A percentile compares a stretch with the other conserved stretches of the same genome.
These are phyloP conservation scores for Xylariaceae sp. DNA, from an alignment of 2,329 filamentous ascomycete species.

Conservation along the genomic window DNA sequence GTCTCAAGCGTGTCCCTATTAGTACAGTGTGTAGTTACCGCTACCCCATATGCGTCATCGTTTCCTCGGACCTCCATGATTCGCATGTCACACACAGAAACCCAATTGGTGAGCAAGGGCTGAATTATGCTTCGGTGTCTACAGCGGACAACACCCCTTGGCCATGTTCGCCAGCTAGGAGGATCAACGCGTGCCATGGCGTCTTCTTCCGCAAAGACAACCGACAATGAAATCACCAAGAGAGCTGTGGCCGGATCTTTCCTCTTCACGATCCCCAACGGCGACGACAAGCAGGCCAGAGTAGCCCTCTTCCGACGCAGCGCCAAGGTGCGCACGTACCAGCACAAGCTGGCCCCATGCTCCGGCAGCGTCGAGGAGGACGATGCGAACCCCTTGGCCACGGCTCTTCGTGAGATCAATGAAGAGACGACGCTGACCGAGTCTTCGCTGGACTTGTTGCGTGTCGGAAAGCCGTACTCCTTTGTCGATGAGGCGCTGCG, in stretches of 20 bases:
- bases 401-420: conserved; percentile 56
- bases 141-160: neutral
- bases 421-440: conserved; percentile 56
- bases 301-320: conserved; percentile 61
- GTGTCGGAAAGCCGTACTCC: conserved; percentile 52
- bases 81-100: too few relatives aligned
- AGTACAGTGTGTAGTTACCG: too few relatives aligned
- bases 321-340: conserved; percentile 53
- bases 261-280: conserved; percentile 41
- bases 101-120: too few relatives aligned
- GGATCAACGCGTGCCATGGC: conserved; percentile 10
- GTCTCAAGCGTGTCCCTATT: too few relatives aligned
- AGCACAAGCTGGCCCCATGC: conserved; percentile 56
- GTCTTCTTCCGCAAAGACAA: conserved; percentile 1
- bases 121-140: too few relatives aligned
- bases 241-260: conserved; percentile 46
- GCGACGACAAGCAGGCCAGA: conserved; percentile 32
- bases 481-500: conserved; percentile 49
- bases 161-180: conserved; percentile 1
- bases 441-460: conserved; percentile 43
- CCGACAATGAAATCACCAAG: conserved; percentile 25
- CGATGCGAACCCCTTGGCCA: conserved; percentile 47
- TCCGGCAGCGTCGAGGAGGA: conserved; percentile 53
- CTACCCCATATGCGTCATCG: too few relatives aligned
- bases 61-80: too few relatives aligned